Evolutionary conservation across 768 basidiomycete genomes (phyloP).

Genomic region (Leccinum rimulosum): DNA sequence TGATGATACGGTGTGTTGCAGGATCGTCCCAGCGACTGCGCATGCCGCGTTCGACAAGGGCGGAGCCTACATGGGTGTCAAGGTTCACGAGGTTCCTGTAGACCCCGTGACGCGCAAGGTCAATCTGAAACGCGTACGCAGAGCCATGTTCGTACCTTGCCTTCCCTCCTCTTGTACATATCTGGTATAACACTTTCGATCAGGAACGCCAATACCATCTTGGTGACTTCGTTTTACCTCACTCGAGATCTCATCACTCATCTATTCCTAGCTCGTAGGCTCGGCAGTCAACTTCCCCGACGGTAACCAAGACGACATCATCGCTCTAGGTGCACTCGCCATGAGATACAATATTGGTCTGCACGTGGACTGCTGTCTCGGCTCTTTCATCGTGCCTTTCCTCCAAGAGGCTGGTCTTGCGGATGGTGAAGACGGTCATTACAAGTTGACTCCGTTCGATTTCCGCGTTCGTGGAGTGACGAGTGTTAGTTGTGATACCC

Average conservation of each 20-base stretch:
- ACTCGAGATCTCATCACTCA: not conserved
- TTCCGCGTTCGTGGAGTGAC: constrained; percentile 91
- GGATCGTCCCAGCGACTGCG: constrained; percentile 79
- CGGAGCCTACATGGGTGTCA: constrained; percentile 83
- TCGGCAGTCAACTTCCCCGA: constrained; percentile 86
- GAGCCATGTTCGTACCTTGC: constrained; percentile 73
- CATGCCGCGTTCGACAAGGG: constrained; percentile 98
- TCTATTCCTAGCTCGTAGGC: constrained; percentile 62
- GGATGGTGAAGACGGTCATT: constrained; percentile 50
- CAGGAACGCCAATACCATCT: constrained; percentile 86
- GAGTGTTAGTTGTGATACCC: constrained; percentile 93
- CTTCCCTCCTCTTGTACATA: not conserved
- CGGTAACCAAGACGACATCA: constrained; percentile 85
- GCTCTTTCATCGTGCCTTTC: constrained; percentile 93
- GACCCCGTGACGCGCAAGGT: constrained; percentile 74
- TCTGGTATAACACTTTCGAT: constrained; percentile 3
- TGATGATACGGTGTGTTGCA: constrained; percentile 27
- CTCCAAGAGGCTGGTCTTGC: constrained; percentile 76
- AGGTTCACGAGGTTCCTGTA: constrained; percentile 84
- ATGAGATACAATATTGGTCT: constrained; percentile 73
- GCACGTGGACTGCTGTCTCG: constrained; percentile 94
- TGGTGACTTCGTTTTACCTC: constrained; percentile 45
- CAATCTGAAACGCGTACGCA: constrained; percentile 68
- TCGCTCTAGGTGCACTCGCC: constrained; percentile 73
- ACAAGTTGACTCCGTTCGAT: constrained; percentile 73